Base-by-base conservation (phyloP, 495 filamentous ascomycete genomes). In the Penicillium ochrochloron region DNA sequence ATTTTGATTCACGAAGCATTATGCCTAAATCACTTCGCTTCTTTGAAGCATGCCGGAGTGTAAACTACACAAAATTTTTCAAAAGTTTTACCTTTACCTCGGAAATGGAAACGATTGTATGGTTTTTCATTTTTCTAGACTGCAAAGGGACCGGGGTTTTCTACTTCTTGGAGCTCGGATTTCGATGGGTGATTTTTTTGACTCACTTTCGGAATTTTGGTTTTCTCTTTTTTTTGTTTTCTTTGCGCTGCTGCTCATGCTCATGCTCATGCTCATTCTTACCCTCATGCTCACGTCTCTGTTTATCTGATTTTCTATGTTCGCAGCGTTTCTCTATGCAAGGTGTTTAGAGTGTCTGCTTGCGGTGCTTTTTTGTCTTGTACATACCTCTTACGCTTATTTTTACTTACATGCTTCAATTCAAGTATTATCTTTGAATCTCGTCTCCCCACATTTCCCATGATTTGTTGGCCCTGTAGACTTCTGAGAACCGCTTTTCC, bases 311-410 rank as follows among this genome's bases (percentile, higher is more conserved):
- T 57, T 61, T 59, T 11, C 57, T 54, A 41, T 63, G 57, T 53
- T 56, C 63, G 67, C 64, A 73, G 70, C 70, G 59, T 68, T 59
- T 48, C 33, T 69, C 35, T 70, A 37, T 71, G 67, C 70, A 73
- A 74, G 75, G 75, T 69, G 66, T 74, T 65, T 68, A 71, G 69
- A 76, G 74, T 70, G 66, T 75, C 69, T 72, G 64, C 62, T 54
- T 67, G 60, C 57, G 60, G 61, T 68, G 44, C 33, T 63, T 61
- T 53, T 48, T 56, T 63, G 52, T 64, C 51, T 57, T 73, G 75
- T 77, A 76, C 61, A 76, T 76, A 73, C 48, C 59, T 61, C 66
- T 56, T 62, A 46, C 50, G n/a, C 63, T 66, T 62, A 70, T 68
- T 58, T 41, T 25, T 21, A 44, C n/a, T 7, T 44, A 44, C n/a